Base-by-base conservation (phyloP, 805 yeast species). In the Myxozyma sirexii region DNA sequence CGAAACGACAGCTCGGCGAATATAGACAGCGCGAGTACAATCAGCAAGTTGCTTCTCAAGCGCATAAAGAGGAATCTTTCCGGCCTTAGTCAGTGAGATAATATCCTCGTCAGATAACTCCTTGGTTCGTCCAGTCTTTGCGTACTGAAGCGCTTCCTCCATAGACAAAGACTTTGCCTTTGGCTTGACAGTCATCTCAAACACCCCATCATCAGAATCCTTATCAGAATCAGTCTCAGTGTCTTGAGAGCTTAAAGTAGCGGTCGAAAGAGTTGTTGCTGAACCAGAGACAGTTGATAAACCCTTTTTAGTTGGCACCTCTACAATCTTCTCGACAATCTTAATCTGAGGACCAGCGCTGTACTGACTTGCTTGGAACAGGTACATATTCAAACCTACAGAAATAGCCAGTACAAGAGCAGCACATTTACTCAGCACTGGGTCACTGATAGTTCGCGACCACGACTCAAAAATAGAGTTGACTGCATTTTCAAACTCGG, bases 1-100 rank as follows among this genome's bases (percentile, higher is more conserved):
- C 19, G 97, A 89, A 69, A 94, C 87, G n/a, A 96, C 92, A 57
- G 84, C 84, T 76, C 99, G 88, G 76, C 99, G 92, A 56, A 94
- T 87, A 45, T 82, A 80, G 66, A 94, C 99, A 3, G 99, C 99
- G 68, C 99, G 85, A 7, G 92, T 84, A 60, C 86, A 90, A 72
- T 94, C 94, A 29, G 80, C 88, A 61, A 94, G 81, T 75, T 90
- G 93, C 74, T 93, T 94, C 73, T 94, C 99, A 64, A 94, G 81
- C 0, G 98, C 97, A 72, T 94, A 94, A 56, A 94, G 77, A 37
- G 99, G 98, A 63, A 94, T 76, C 70, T 88, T 88, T 37, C 96
- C 96, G 2, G 80, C 75, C 10, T 83, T 79, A 37, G 87, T 92
- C 58, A 94, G 81, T 1, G 82, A 74, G 1, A 86, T 81, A 64